phyloP scores from a whole-genome alignment of 169 alveolate genomes.

The Plasmodium gaboni region DNA sequence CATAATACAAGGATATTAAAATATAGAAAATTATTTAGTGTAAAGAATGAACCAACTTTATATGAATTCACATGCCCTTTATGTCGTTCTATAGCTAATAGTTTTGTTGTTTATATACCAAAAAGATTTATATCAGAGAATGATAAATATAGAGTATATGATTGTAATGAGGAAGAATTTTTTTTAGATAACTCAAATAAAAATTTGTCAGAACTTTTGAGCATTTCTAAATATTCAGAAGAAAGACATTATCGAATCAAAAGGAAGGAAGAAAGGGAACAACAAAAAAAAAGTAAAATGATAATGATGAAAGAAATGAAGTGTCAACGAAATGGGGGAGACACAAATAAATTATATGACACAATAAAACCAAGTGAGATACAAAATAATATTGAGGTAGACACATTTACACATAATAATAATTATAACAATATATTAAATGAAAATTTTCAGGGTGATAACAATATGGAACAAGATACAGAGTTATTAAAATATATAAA shows the following conservation, averaged over 20 bases:
- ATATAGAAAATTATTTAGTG: conserved; percentile 17
- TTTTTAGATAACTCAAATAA: conserved; percentile 37
- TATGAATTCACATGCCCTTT: conserved; percentile 67
- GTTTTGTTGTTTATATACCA: conserved; percentile 62
- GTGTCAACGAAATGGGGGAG: not conserved
- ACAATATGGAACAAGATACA: no score
- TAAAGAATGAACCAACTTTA: conserved; percentile 22
- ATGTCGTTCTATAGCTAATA: conserved; percentile 61
- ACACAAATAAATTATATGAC: no score
- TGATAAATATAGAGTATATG: conserved; percentile 29
- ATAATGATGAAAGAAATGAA: not conserved
- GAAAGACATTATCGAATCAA: no score
- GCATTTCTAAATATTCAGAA: not conserved
- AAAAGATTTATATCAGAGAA: conserved; percentile 37
- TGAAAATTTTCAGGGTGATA: no score
- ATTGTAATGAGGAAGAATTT: conserved; percentile 39
- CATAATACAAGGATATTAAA: conserved; percentile 52
- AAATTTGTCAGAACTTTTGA: conserved; percentile 32
- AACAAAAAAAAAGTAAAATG: not conserved
- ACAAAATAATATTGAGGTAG: no score
- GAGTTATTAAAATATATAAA: no score
- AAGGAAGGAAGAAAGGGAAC: not conserved
- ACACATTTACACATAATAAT: no score
- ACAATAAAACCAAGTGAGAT: no score
- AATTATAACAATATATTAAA: no score